Conservation (phyloP, 2,329 filamentous ascomycete genomes). For the Sphaerulina populicola region DNA sequence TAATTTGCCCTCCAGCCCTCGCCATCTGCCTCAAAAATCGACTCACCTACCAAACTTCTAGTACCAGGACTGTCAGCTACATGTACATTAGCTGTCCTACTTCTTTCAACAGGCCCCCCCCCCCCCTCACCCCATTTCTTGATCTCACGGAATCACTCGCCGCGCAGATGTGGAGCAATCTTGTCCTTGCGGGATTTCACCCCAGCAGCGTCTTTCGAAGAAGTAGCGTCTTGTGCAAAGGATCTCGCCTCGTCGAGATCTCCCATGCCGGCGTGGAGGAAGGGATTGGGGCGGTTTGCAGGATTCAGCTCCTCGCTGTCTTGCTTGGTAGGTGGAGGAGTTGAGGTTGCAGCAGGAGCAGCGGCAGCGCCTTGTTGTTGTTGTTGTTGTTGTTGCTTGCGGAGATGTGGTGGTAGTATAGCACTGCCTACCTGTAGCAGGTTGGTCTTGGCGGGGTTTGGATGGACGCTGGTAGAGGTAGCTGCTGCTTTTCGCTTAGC, state of each 20-base stretch:
- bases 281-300: not conserved
- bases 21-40: not conserved
- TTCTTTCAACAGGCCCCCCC: not conserved
- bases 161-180: not conserved
- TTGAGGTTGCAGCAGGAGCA: not conserved
- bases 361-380: not conserved
- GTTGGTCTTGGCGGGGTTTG: not conserved
- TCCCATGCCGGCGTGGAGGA: not conserved
- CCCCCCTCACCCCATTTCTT: not conserved
- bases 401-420: not conserved
- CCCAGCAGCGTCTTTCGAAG: not conserved
- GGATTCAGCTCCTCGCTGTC: not conserved
- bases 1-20: not conserved
- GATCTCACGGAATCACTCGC: not conserved
- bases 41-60: not conserved
- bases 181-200: not conserved
- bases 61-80: not conserved
- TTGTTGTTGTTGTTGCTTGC: not conserved
- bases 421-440: not conserved
- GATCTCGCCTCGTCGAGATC: not conserved
- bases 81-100: not conserved
- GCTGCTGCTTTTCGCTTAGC: no score
- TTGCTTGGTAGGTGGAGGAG: not conserved
- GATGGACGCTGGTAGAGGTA: no score
- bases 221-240: not conserved